phyloP scores from a whole-genome alignment of 306 rosid genomes.

The Oemleria cerasiformis region DNA sequence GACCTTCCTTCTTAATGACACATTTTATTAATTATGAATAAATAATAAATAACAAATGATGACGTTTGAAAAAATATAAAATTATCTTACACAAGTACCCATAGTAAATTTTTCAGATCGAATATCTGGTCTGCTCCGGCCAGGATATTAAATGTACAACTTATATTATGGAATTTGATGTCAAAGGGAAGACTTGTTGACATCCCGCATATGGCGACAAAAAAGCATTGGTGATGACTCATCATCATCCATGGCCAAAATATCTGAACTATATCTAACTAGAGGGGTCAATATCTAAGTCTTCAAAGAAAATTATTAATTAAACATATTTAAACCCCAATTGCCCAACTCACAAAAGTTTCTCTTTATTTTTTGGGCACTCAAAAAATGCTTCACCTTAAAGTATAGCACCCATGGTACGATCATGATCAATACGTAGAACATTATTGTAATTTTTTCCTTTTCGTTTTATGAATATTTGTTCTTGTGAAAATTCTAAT shows the following conservation, averaged over 20 bases:
- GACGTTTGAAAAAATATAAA: neutral
- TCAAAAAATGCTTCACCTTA: neutral
- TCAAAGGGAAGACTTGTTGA: constrained; percentile 20
- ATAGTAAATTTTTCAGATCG: neutral
- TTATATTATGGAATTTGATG: neutral
- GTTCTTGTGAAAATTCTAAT: neutral
- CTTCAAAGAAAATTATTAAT: neutral
- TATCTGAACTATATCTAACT: constrained; percentile 14
- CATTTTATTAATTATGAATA: no score
- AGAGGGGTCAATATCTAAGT: constrained; percentile 17
- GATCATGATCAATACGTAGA: neutral
- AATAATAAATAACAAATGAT: no score
- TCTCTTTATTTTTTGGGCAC: no score
- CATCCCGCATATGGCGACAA: constrained; percentile 11
- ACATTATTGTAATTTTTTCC: neutral
- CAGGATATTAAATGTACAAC: neutral
- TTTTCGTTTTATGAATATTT: neutral
- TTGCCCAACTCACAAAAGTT: neutral
- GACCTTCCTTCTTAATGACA: no score
- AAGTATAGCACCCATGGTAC: neutral
- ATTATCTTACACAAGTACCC: neutral
- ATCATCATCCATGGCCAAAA: constrained; percentile 14
- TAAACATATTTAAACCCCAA: constrained; percentile 9
- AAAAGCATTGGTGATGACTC: constrained; percentile 8
- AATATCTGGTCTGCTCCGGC: constrained; percentile 9